phyloP scores from a whole-genome alignment of 2,329 filamentous ascomycete genomes.

The Diaporthe longicolla region DNA sequence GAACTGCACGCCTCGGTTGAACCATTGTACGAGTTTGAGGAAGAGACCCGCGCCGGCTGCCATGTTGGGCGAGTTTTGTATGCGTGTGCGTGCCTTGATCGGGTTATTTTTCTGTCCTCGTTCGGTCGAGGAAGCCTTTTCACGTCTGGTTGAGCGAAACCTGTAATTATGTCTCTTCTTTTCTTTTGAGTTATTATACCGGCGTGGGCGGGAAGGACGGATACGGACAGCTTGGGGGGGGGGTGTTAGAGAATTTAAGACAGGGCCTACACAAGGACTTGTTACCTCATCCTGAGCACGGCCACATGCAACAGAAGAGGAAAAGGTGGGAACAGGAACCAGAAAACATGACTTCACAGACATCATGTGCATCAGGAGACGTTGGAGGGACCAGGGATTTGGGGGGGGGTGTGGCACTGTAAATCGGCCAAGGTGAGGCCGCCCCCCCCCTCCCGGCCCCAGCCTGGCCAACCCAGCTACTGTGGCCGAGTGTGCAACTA shows the following conservation, averaged over 20 bases:
- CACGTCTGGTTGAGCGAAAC: not conserved
- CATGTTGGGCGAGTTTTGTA: conserved; percentile 59
- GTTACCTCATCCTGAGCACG: conserved; percentile 31
- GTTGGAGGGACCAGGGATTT: conserved; percentile 1
- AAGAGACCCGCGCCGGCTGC: conserved; percentile 69
- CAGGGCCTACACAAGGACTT: not conserved
- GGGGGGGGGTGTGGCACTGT: conserved; percentile 16
- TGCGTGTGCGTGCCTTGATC: not conserved
- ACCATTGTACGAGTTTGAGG: conserved; percentile 78
- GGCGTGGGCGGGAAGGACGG: conserved; percentile 27
- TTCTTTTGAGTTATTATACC: not conserved
- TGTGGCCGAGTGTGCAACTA: not conserved
- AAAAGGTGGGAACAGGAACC: conserved; percentile 25
- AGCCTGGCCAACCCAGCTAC: conserved; percentile 1
- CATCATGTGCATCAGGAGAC: conserved; percentile 31
- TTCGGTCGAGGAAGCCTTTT: not conserved
- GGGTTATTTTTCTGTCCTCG: not conserved
- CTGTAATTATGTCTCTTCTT: too few relatives aligned
- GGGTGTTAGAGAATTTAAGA: conserved; percentile 34
- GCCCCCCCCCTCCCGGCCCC: conserved; percentile 19
- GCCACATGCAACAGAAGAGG: conserved; percentile 17
- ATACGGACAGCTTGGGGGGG: conserved; percentile 16
- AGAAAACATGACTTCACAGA: conserved; percentile 25
- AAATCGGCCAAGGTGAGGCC: conserved; percentile 21
- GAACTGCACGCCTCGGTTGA: conserved; percentile 82